These are phyloP conservation scores for Ganoderma meredithae DNA, from an alignment of 1,284 basidiomycete species.

Conservation along the genomic window DNA sequence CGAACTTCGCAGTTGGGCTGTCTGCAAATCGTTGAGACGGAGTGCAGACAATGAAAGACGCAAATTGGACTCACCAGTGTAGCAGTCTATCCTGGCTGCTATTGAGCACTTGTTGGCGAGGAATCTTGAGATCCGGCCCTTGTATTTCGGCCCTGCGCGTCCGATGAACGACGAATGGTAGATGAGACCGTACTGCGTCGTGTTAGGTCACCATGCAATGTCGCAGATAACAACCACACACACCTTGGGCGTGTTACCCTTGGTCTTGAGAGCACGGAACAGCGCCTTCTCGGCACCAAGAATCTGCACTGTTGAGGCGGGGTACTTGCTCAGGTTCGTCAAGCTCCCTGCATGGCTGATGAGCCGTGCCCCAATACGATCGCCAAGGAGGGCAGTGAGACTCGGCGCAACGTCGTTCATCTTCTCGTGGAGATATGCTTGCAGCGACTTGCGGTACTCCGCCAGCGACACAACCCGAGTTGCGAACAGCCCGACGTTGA, in stretches of 20 bases:
- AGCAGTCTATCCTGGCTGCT: slow-evolving; percentile 98
- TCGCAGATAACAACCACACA: slow-evolving; percentile 11
- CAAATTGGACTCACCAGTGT: slow-evolving; percentile 66
- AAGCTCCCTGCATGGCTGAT: slow-evolving; percentile 98
- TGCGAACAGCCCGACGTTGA: slow-evolving; percentile 96
- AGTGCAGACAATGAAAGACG: not conserved
- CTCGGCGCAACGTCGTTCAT: slow-evolving; percentile 99
- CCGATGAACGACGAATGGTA: slow-evolving; percentile 97
- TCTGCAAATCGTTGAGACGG: slow-evolving; percentile 53
- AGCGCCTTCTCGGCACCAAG: slow-evolving; percentile 98
- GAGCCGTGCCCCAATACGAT: slow-evolving; percentile 93
- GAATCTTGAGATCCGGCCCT: slow-evolving; percentile 98
- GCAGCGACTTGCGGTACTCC: slow-evolving; percentile 93
- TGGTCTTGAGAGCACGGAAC: slow-evolving; percentile 98
- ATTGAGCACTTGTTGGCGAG: slow-evolving; percentile 99
- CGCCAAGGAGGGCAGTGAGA: slow-evolving; percentile 92
- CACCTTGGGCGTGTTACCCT: slow-evolving; percentile 98
- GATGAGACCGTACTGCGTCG: slow-evolving; percentile 83
- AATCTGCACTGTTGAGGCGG: slow-evolving; percentile 98
- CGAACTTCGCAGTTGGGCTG: slow-evolving; percentile 91
- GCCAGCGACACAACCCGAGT: slow-evolving; percentile 91
- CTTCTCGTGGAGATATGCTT: slow-evolving; percentile 93
- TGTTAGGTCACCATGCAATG: not conserved
- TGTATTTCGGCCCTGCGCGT: slow-evolving; percentile 94
- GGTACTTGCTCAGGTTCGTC: slow-evolving; percentile 98